Evolutionary conservation across 139 green algal genomes (phyloP).

Genomic region (Volvox africanus): DNA sequence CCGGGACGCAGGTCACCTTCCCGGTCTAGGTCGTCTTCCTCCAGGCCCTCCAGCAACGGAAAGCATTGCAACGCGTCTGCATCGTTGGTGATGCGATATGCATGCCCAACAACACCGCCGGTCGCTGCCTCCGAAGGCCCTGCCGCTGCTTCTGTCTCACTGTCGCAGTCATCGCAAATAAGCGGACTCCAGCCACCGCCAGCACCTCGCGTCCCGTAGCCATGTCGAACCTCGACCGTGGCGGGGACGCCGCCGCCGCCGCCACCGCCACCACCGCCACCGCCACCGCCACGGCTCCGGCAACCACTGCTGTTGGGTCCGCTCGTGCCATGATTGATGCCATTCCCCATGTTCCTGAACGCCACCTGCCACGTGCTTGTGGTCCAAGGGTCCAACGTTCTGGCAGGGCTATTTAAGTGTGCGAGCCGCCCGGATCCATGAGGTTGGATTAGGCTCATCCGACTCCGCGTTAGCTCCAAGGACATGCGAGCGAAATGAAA

Average conservation of each 20-base stretch:
- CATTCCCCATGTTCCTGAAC: neutral
- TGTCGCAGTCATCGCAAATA: neutral
- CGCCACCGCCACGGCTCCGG: neutral
- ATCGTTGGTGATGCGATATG: neutral
- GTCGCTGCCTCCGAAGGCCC: neutral
- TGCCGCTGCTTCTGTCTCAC: neutral
- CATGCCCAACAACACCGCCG: neutral
- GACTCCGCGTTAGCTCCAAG: neutral
- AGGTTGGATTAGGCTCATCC: neutral
- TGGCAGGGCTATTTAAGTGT: neutral
- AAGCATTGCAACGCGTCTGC: neutral
- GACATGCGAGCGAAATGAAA: neutral
- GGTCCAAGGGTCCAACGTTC: neutral
- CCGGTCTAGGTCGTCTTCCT: neutral
- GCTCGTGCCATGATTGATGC: neutral
- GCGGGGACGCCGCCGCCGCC: no score
- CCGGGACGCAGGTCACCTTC: neutral
- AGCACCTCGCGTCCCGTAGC: no score
- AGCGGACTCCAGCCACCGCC: neutral
- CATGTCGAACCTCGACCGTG: neutral
- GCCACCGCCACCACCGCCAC: neutral
- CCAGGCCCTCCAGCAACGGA: neutral
- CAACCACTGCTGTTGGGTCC: neutral
- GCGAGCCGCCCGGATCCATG: neutral
- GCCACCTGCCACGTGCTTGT: slow-evolving; percentile 12